These are phyloP conservation scores for Solanum chmielewskii DNA, from an alignment of 257 asterid genomes.

Conservation along the genomic window DNA sequence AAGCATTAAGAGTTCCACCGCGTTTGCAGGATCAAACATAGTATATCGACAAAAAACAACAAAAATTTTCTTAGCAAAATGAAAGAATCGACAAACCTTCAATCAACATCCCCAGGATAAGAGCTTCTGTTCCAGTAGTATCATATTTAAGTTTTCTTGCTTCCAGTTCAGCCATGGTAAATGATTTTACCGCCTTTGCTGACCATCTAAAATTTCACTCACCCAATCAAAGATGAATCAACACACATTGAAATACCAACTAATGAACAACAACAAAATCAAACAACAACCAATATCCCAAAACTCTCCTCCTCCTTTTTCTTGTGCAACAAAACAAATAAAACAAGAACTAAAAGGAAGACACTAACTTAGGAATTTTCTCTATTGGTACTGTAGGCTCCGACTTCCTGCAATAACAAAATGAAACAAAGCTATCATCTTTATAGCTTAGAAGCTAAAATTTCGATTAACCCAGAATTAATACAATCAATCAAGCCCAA, in stretches of 20 bases:
- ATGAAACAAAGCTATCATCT: background rate
- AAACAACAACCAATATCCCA: background rate
- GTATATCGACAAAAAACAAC: background rate
- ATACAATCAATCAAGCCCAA: background rate
- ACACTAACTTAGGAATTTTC: constrained; percentile 50
- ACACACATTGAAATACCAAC: constrained; percentile 2
- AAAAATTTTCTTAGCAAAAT: background rate
- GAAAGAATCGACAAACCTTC: constrained; percentile 37
- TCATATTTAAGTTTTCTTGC: constrained; percentile 53
- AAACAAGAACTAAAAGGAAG: background rate
- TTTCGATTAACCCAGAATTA: background rate
- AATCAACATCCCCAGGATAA: constrained; percentile 52
- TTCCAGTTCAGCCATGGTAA: constrained; percentile 63
- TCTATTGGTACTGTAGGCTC: constrained; percentile 28
- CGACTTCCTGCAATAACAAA: constrained; percentile 32
- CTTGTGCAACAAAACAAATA: background rate
- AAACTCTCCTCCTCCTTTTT: background rate
- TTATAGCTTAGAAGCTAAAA: background rate
- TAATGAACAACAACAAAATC: constrained; percentile 6
- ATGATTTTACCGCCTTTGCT: constrained; percentile 53
- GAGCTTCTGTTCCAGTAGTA: constrained; percentile 56
- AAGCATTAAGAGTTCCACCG: background rate
- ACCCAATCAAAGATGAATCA: constrained; percentile 18
- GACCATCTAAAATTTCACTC: constrained; percentile 56
- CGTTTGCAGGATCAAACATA: background rate